These are phyloP conservation scores for Terfezia boudieri DNA, from an alignment of 495 filamentous ascomycete genomes.

Conservation along the genomic window DNA sequence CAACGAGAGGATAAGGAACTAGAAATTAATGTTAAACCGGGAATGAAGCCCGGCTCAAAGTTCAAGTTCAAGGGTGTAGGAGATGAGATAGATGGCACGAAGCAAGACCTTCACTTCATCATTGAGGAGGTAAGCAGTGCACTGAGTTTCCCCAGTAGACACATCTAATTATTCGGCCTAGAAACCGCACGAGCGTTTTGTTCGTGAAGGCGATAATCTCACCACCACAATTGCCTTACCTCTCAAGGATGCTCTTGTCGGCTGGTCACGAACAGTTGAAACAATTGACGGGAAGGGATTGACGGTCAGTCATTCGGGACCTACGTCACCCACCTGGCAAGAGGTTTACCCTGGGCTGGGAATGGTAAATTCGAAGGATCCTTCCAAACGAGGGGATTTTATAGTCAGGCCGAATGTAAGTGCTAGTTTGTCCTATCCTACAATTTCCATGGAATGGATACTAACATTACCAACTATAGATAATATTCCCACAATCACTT, in stretches of 20 bases:
- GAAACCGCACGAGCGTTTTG: conserved; percentile 67
- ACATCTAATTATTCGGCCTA: conserved; percentile 20
- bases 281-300: conserved; percentile 85
- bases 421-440: neutral
- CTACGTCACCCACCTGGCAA: conserved; percentile 57
- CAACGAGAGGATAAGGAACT: conserved; percentile 71
- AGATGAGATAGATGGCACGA: conserved; percentile 91
- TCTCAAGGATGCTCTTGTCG: conserved; percentile 92
- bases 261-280: conserved; percentile 72
- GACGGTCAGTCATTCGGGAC: conserved; percentile 49
- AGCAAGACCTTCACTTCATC: conserved; percentile 87
- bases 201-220: conserved; percentile 70
- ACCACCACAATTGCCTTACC: conserved; percentile 50
- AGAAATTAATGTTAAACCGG: conserved; percentile 84
- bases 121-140: conserved; percentile 58
- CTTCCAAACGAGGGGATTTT: conserved; percentile 60
- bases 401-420: conserved; percentile 77
- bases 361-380: conserved; percentile 84
- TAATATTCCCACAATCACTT: conserved; percentile 50
- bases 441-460: neutral
- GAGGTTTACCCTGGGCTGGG: conserved; percentile 67
- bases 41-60: conserved; percentile 86
- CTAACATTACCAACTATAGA: conserved; percentile 2
- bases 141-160: neutral
- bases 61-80: conserved; percentile 93